A percentile compares a stretch with the other conserved stretches of the same genome.
phyloP scores from a whole-genome alignment of 129 eudicot genomes.

The Escallonia rubra region DNA sequence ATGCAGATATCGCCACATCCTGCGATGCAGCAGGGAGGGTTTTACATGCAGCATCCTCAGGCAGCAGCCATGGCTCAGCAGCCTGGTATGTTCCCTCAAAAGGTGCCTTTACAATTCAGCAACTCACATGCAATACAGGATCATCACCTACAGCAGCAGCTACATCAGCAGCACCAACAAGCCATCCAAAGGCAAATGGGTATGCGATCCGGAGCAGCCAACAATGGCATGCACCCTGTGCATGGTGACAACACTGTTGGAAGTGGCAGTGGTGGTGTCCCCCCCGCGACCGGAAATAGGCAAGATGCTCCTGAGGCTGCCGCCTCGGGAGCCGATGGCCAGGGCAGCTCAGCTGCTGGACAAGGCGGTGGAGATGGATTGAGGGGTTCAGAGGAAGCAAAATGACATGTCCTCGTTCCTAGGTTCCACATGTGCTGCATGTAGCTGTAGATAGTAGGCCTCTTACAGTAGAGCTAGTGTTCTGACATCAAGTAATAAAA shows the following conservation, averaged over 20 bases:
- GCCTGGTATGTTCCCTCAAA: constrained; percentile 51
- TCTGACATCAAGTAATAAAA: background rate
- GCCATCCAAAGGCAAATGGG: constrained; percentile 41
- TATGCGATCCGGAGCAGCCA: constrained; percentile 27
- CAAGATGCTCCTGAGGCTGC: constrained; percentile 45
- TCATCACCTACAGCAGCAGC: constrained; percentile 34
- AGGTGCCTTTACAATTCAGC: constrained; percentile 50
- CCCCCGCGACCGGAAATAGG: constrained; percentile 37
- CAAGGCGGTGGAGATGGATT: constrained; percentile 33
- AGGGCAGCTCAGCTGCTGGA: constrained; percentile 27
- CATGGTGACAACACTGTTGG: constrained; percentile 24
- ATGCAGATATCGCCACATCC: constrained; percentile 76
- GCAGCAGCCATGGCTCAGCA: constrained; percentile 66
- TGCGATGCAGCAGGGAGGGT: constrained; percentile 84
- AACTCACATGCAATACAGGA: constrained; percentile 46
- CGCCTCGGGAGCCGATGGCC: constrained; percentile 36
- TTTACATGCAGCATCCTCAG: constrained; percentile 65
- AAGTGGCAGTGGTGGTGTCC: constrained; percentile 29
- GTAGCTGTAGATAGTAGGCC: constrained; percentile 35
- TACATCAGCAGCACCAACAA: constrained; percentile 21
- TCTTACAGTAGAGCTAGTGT: constrained; percentile 31
- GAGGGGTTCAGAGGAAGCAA: constrained; percentile 44
- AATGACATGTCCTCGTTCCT: constrained; percentile 12
- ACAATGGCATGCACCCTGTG: constrained; percentile 23
- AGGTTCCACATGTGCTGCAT: constrained; percentile 9